Conservation (phyloP, 257 asterid species). For the Orobanche coerulescens region DNA sequence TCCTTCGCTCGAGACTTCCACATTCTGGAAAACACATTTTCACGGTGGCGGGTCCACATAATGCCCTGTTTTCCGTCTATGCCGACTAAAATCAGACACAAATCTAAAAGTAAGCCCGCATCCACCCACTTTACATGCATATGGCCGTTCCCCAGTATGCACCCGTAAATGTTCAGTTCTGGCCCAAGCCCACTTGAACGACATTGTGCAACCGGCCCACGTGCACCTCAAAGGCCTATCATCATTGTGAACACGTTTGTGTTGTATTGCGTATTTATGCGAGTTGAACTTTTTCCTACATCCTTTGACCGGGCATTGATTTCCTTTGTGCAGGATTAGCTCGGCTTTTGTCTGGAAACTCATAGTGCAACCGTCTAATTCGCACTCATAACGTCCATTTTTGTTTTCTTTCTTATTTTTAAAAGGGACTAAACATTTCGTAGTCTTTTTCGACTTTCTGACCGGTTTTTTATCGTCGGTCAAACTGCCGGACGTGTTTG, state of each 20-base stretch:
- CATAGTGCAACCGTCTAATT: constrained; percentile 58
- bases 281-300: constrained; percentile 76
- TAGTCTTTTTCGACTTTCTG: constrained; percentile 26
- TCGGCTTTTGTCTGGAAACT: constrained; percentile 67
- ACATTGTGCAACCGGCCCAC: constrained; percentile 79
- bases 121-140: constrained; percentile 56
- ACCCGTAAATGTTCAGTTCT: constrained; percentile 85
- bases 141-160: constrained; percentile 82
- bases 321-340: constrained; percentile 51
- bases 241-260: constrained; percentile 76
- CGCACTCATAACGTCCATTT: constrained; percentile 45
- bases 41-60: constrained; percentile 27
- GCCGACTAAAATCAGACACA: constrained; percentile 82
- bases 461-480: constrained; percentile 21
- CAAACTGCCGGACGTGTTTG: constrained; percentile 15
- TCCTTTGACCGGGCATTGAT: constrained; percentile 61
- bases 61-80: constrained; percentile 84
- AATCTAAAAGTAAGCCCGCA: constrained; percentile 88
- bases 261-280: constrained; percentile 61
- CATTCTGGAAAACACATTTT: neutral
- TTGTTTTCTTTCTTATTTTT: constrained; percentile 27
- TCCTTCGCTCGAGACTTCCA: constrained; percentile 20
- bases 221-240: constrained; percentile 82
- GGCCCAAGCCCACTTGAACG: constrained; percentile 98
- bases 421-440: constrained; percentile 17